Conservation (phyloP, 768 basidiomycete genomes). For the Boletus subparvulus region DNA sequence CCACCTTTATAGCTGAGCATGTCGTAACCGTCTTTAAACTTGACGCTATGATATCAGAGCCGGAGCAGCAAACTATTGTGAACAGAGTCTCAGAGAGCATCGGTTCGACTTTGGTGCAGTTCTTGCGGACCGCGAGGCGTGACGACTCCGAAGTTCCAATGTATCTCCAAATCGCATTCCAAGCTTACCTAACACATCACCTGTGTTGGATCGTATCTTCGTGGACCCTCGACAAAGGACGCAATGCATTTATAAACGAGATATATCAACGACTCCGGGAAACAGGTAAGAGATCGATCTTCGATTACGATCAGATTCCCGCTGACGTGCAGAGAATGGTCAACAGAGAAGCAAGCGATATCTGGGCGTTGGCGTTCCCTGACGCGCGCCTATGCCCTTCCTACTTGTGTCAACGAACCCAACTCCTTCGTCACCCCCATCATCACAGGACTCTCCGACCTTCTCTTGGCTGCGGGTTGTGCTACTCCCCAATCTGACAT, state of each 20-base stretch:
- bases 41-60: background rate
- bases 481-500: background rate
- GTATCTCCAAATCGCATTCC: constrained; percentile 12
- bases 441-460: background rate
- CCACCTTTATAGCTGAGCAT: background rate
- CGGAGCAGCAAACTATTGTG: background rate
- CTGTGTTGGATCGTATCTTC: constrained; percentile 2
- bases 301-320: background rate
- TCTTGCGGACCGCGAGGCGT: background rate
- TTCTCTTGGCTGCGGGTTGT: constrained; percentile 2
- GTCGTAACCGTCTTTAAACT: background rate
- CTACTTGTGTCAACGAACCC: background rate
- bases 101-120: background rate
- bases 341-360: constrained; percentile 3
- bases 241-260: background rate
- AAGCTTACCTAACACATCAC: background rate
- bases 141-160: background rate
- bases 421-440: background rate
- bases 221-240: constrained; percentile 3
- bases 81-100: background rate
- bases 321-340: background rate
- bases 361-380: constrained; percentile 10
- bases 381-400: background rate
- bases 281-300: background rate
- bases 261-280: constrained; percentile 1